Base-by-base conservation (phyloP, 495 filamentous ascomycete species). In the Daldinia grandis region DNA sequence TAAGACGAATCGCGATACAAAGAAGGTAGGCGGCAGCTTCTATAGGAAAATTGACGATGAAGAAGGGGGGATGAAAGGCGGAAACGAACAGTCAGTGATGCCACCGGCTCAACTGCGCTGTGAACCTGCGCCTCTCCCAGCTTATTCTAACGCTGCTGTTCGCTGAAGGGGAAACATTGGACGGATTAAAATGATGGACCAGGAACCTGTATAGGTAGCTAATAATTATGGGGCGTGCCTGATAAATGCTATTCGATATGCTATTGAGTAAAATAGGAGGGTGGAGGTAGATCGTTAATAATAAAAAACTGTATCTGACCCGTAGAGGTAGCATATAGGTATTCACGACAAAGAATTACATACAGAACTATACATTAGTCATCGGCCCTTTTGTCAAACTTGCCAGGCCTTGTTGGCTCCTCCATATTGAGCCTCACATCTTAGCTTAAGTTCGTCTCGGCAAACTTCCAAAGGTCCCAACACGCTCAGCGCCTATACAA, bases 341-440 rank as follows among this genome's bases (percentile, higher is more conserved):
- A 77, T 77, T 77, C 59, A 65, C 66, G 60, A 73, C 66, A 74
- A 47, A 57, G 49, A 71, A 67, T 67, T 74, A 77, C 51, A 73
- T 75, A 73, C 68, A 76, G 69, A 73, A 77, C 64, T 76, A 77
- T 76, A 77, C 75, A 77, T 77, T 73, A 77, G 37, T 71, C 72
- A 63, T 76, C 28, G 67, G 57, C 64, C 65, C 42, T 71, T 62
- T 47, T 38, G 37, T 59, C 58, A 56, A 47, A 62, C 59, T 40
- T 60, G 58, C 53, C 56, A 62, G 60, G 67, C 65, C 62, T 61
- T 49, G 5, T 33, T 19, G 64, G 55, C 57, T 64, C 44, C n/a
- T 53, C 51, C 64, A 33, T 63, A 27, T 17, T 55, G 40, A 65
- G 47, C 49, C 40, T 68, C 61, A 31, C 40, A 55, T 25, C 42